These are phyloP conservation scores for Nicotiana undulata DNA, from an alignment of 257 asterid genomes.

Conservation along the genomic window DNA sequence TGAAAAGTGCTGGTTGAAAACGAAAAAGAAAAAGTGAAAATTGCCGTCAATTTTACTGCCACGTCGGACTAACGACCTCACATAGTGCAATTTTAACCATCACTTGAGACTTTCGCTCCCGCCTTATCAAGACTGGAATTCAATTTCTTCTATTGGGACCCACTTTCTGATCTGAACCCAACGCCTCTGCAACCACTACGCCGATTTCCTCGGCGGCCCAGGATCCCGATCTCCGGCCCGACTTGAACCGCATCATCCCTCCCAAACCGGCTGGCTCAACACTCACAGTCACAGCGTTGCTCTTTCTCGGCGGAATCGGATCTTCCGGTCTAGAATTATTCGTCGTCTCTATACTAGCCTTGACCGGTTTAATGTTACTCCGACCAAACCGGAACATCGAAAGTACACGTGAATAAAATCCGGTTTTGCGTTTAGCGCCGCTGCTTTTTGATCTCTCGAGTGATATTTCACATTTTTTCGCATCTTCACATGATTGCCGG, in stretches of 20 bases:
- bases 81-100: neutral
- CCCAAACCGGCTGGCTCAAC: conserved; percentile 60
- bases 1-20: neutral
- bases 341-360: conserved; percentile 24
- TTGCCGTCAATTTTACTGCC: neutral
- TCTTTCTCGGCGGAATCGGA: conserved; percentile 28
- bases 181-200: conserved; percentile 17
- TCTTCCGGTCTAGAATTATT: conserved; percentile 21
- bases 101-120: conserved; percentile 1
- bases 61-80: neutral
- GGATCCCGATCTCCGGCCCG: conserved; percentile 64
- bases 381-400: conserved; percentile 39
- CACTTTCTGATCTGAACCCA: conserved; percentile 18
- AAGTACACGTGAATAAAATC: conserved; percentile 41
- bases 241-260: conserved; percentile 50
- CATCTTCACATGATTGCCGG: conserved; percentile 36
- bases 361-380: conserved; percentile 17
- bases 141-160: conserved; percentile 22
- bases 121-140: neutral
- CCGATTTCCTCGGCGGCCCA: conserved; percentile 46
- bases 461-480: conserved; percentile 26
- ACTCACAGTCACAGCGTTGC: conserved; percentile 10
- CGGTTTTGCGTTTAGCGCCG: conserved; percentile 31
- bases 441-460: conserved; percentile 23
- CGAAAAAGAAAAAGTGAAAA: neutral